Base-by-base conservation (phyloP, 192 early-diverging fungal species). In the Dissophora ornata region DNA sequence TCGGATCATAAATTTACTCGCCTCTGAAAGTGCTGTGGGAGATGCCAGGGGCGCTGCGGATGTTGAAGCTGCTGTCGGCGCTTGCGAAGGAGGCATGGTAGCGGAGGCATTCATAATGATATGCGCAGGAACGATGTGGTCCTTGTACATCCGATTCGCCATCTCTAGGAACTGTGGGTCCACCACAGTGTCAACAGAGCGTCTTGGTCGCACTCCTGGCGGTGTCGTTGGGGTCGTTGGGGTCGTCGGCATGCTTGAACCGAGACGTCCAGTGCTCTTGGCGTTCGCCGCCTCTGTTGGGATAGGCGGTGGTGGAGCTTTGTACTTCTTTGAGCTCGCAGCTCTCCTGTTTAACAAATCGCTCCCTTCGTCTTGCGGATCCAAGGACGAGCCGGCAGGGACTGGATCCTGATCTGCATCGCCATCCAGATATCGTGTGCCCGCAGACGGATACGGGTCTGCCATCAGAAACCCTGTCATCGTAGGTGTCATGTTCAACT, bases 391-490 rank as follows among this genome's bases (percentile, higher is more conserved):
- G 6, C 21, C 25, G 2, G 21, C 22, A 10, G 54, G 18, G 10
- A 32, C n/a, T 25, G 11, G 16, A 3, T 67, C 62, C 18, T 75
- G 71, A 22, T 59, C 40, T 26, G 22, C 26, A 6, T 61, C 59
- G 3, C 52, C 44, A 47, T 60, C 58, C 2, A 62, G 16, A 33
- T 62, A 54, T 15, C 62, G 62, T 10, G 71, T 55, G 3, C 71
- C 71, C 2, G 63, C 56, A 12, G 71, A 75, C 9, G 71, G 71
- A 21, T 75, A 75, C 6, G 71, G 71, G 48, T 75, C 71, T n/a
- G 71, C 71, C 63, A 75, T 60, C 26, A 75, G 21, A 34, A 75
- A 75, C 7, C 71, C 62, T 2, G 71, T 75, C 63, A 66, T 53
- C 4, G 62, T 54, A 0, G 71, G 56, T 5, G 71, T 61, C 41